A percentile compares a stretch with the other conserved stretches of the same genome.
phyloP scores from a whole-genome alignment of 2,329 filamentous ascomycete species.

The Phaeosphaeriaceae sp. region DNA sequence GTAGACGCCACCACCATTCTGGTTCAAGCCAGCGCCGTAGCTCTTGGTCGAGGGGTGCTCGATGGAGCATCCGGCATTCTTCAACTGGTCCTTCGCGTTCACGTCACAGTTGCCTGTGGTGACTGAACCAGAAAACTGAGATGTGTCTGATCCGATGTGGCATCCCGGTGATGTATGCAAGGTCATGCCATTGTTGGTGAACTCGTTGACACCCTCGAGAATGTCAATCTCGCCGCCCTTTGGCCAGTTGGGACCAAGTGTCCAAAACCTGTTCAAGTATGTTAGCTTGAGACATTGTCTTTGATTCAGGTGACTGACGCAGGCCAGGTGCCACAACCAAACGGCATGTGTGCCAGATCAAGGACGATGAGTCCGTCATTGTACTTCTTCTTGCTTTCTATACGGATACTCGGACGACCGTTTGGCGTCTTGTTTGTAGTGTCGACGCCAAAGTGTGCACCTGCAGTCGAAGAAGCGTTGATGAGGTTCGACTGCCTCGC shows the following conservation, averaged over 20 bases:
- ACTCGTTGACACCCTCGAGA: constrained; percentile 56
- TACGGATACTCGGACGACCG: constrained; percentile 55
- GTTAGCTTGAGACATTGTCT: constrained; percentile 10
- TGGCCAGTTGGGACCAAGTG: constrained; percentile 40
- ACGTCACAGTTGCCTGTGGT: constrained; percentile 59
- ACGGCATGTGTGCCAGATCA: constrained; percentile 61
- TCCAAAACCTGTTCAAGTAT: constrained; percentile 36
- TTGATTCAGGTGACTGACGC: constrained; percentile 38
- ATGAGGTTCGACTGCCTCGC: constrained; percentile 52
- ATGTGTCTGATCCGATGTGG: constrained; percentile 43
- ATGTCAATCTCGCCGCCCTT: constrained; percentile 58
- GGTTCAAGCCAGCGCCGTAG: constrained; percentile 64
- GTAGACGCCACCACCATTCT: constrained; percentile 54
- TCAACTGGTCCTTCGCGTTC: constrained; percentile 46
- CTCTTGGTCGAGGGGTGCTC: constrained; percentile 47
- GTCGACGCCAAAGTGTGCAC: constrained; percentile 57
- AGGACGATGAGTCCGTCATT: constrained; percentile 56
- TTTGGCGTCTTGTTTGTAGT: constrained; percentile 43
- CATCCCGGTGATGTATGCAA: constrained; percentile 57
- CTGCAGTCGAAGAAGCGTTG: constrained; percentile 38
- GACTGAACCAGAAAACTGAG: constrained; percentile 58
- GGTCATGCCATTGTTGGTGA: constrained; percentile 53
- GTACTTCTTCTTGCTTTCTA: constrained; percentile 56
- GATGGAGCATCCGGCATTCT: constrained; percentile 54
- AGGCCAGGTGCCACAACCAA: constrained; percentile 60